Evolutionary conservation across 2,329 filamentous ascomycete species (phyloP).

Genomic region (Fusarium mundagurra): DNA sequence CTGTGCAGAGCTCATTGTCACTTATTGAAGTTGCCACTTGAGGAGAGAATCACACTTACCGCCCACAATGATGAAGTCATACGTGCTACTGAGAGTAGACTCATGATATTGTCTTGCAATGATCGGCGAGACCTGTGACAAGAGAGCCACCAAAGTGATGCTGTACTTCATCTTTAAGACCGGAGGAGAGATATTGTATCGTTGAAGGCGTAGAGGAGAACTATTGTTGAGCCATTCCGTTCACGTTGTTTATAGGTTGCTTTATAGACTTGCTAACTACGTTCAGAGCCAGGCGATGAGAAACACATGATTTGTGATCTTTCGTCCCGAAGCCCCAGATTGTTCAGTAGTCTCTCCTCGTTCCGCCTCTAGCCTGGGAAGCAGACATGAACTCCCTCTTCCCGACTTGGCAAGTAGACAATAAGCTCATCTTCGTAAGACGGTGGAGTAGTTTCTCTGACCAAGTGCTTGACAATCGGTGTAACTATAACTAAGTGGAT

Average conservation of each 20-base stretch:
- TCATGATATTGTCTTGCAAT: background rate
- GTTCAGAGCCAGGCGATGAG: too few relatives aligned
- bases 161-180: background rate
- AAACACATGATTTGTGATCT: too few relatives aligned
- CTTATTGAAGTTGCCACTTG: rapidly evolving
- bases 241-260: background rate
- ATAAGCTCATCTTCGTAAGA: background rate
- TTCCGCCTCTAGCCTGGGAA: background rate
- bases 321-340: too few relatives aligned
- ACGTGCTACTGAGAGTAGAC: background rate
- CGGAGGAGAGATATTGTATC: rapidly evolving
- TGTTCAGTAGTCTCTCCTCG: background rate
- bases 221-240: background rate
- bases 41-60: rapidly evolving
- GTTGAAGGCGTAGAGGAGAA: background rate
- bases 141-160: background rate
- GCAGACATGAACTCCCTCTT: background rate
- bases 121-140: background rate
- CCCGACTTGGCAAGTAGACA: too few relatives aligned
- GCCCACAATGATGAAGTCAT: constrained; percentile 16
- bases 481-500: background rate
- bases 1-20: background rate
- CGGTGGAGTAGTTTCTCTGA: background rate
- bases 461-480: background rate
- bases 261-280: background rate